Base-by-base conservation (phyloP, 2,329 filamentous ascomycete species). In the Colletotrichum sojae region DNA sequence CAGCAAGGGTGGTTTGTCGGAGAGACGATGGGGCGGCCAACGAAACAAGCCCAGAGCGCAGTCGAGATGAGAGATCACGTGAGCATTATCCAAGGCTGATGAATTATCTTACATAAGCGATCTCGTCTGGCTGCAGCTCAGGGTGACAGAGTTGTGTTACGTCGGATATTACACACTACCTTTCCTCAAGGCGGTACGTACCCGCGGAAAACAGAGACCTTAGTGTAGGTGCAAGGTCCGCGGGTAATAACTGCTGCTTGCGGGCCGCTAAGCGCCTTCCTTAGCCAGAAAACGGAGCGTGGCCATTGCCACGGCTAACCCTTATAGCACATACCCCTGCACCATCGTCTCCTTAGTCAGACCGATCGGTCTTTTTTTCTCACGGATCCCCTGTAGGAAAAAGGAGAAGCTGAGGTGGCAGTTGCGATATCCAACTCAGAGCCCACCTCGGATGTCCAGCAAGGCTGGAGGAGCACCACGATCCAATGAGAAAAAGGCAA, bases 371-470 rank as follows among this genome's bases (percentile, higher is more conserved):
- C 15, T 49, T 15, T 40, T 20, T 66, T 52, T 59, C 25, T 22
- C 62, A 56, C 51, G 62, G 62, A 18, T 66, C 56, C 67, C 67
- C 54, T 67, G 67, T 66, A 48, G 20, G 25, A 45, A 67, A 36
- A 56, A 67, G 62, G 43, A 66, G 56, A 67, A 61, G 56, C 49
- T 69, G 67, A 69, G 53, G 48, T 69, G 66, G 66, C 62, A 60
- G 45, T 54, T 54, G 59, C 22, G 10, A 48, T 62, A 25, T 62
- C 59, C 59, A 62, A 18, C 25, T 2, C 20, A 25, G 13, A 54
- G 39, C 10, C 49, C 59, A 54, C 49, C 49, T 31, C 16, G 16
- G 39, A 53, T 43, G n/a, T 20, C 49, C 49, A 54, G 49, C 58
- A 43, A 57, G 18, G 49, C 49, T 54, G 15, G 16, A 54, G 52